Evolutionary conservation across 176 grass and related monocot species (phyloP), one percentile per base, ranked within the genome.

Genomic region (Hordeum marinum): DNA sequence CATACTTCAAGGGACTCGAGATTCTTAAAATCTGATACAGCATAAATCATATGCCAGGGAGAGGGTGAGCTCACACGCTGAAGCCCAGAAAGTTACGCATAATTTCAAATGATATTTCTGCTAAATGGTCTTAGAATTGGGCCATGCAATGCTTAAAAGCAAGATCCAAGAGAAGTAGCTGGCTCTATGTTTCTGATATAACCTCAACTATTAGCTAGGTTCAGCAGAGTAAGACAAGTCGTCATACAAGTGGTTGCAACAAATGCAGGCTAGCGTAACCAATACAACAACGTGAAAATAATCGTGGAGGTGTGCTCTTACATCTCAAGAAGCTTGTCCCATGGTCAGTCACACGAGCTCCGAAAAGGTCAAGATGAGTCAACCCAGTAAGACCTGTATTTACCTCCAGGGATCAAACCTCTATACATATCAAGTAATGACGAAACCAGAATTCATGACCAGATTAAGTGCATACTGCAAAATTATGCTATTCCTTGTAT

Each of bases 311-410:
- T 73, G 36, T 67, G 84, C 15, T 82, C 96, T 86, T 90, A 98
- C 96, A 83, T 88, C 88, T 91, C 36, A 98, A 94, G 90, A 52
- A 96, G 79, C 85, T 94, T 77, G 96, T 89, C 18, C 96, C 96
- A 10, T 81, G 64, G 79, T 98, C 96, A 25, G 93, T 94, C 78
- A 98, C 88, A 10, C 84, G 88, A 92, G 96, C 96, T 70, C 91
- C 96, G 34, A 96, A 98, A 78, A 98, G 96, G 82, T 98, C 96
- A 81, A 98, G 90, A 88, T 89, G 90, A 55, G 91, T 98, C 82
- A 98, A 87, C 48, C 93, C 91, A 76, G 89, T 98, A 66, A 98
- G 89, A 91, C 89, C 96, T 95, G 84, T 54, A 87, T 87, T 87
- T 76, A 90, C 37, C 11, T 12, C 25, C 42, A 74, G 68, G 48